These are phyloP conservation scores for Nakazawaea laoshanensis DNA, from an alignment of 805 yeast genomes.

Conservation along the genomic window DNA sequence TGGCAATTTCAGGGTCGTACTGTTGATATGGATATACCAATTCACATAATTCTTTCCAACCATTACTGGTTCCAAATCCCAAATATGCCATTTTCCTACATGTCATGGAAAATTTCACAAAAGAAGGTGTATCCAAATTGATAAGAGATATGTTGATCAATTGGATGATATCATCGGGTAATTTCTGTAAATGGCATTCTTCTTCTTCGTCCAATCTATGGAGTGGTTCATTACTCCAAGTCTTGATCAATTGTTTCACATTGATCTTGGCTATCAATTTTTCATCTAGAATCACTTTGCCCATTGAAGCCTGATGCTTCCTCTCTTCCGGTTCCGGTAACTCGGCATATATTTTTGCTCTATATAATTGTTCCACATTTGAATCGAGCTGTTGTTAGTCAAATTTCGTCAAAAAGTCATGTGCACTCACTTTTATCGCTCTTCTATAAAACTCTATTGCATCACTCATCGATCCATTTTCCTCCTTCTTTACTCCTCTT, in stretches of 20 bases:
- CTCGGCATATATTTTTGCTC: conserved; percentile 36
- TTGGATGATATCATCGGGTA: conserved; percentile 54
- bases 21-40: conserved; percentile 45
- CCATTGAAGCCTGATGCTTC: conserved; percentile 10
- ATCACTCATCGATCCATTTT: conserved; percentile 70
- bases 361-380: conserved; percentile 60
- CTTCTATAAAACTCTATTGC: conserved; percentile 66
- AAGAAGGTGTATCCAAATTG: conserved; percentile 44
- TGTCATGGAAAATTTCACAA: conserved; percentile 53
- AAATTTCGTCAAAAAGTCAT: background rate
- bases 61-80: conserved; percentile 41
- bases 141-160: conserved; percentile 41
- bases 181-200: conserved; percentile 32
- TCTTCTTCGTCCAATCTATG: conserved; percentile 19
- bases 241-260: conserved; percentile 29
- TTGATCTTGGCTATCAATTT: conserved; percentile 28
- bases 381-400: conserved; percentile 16
- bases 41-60: conserved; percentile 44
- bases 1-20: conserved; percentile 36
- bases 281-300: conserved; percentile 21
- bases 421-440: conserved; percentile 47
- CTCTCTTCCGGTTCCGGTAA: conserved; percentile 13
- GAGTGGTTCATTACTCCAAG: conserved; percentile 23
- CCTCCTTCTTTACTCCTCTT: conserved; percentile 62
- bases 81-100: conserved; percentile 49